Conservation (phyloP, 208 protist genomes). For the Angomonas deanei region DNA sequence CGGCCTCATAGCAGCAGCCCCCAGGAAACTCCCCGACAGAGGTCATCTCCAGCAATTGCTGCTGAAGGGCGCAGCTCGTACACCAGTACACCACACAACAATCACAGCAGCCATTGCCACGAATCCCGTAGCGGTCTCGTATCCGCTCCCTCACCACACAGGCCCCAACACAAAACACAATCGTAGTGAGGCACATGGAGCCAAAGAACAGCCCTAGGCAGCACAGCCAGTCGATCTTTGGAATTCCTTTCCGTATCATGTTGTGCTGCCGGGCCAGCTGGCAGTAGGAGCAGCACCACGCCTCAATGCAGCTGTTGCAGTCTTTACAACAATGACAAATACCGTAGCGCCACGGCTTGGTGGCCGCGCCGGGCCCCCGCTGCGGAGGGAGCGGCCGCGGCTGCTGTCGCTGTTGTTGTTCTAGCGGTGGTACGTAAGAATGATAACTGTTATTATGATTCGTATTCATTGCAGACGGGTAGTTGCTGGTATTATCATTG, state of each 20-base stretch:
- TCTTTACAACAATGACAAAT: background rate
- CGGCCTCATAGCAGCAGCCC: background rate
- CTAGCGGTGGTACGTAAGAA: background rate
- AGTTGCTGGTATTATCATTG: too few relatives aligned
- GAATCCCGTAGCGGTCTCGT: background rate
- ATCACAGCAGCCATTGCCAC: background rate
- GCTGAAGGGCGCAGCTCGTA: background rate
- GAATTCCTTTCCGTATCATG: background rate
- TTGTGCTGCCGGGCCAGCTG: slow-evolving; percentile 1
- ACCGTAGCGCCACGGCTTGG: background rate
- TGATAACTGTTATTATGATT: background rate
- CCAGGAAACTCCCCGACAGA: background rate
- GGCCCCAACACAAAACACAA: too few relatives aligned
- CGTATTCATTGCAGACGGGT: background rate
- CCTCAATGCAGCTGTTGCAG: background rate
- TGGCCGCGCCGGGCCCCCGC: background rate
- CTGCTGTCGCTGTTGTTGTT: background rate
- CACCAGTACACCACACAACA: background rate
- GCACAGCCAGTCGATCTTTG: background rate
- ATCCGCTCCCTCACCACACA: background rate
- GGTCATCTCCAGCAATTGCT: too few relatives aligned
- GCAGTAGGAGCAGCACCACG: slow-evolving; percentile 1
- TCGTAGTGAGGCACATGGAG: background rate
- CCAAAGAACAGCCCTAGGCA: background rate
- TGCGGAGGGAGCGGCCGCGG: background rate